A percentile compares a stretch with the other conserved stretches of the same genome.
Evolutionary conservation across 306 rosid genomes (phyloP).

Genomic region (Ormosia semicastrata): DNA sequence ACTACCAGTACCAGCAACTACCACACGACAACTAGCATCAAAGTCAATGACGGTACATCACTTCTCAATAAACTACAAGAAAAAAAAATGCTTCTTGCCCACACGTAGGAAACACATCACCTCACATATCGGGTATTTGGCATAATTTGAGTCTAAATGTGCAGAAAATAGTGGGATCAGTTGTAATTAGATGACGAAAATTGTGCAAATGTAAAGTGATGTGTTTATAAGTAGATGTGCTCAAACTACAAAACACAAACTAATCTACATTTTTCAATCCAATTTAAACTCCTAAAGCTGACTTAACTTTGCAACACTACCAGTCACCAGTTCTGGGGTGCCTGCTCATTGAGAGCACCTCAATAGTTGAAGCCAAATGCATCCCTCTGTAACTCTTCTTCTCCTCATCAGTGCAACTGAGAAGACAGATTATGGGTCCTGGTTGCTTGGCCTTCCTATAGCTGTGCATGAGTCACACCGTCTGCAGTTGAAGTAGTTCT

Average conservation of each 20-base stretch:
- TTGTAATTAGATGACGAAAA: too few relatives aligned
- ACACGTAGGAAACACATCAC: too few relatives aligned
- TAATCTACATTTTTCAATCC: constrained; percentile 7
- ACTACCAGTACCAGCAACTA: too few relatives aligned
- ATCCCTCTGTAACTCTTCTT: constrained; percentile 84
- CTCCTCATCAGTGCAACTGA: constrained; percentile 93
- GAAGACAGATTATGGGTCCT: constrained; percentile 89
- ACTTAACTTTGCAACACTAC: too few relatives aligned
- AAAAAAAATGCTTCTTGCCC: too few relatives aligned
- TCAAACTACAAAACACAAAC: too few relatives aligned
- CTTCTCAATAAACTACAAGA: neutral
- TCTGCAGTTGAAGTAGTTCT: constrained; percentile 97
- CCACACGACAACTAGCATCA: neutral
- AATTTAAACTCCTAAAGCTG: too few relatives aligned
- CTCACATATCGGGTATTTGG: too few relatives aligned
- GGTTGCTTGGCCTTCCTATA: constrained; percentile 79
- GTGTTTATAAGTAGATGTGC: too few relatives aligned
- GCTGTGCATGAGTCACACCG: constrained; percentile 90
- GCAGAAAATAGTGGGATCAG: too few relatives aligned
- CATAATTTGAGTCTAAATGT: too few relatives aligned
- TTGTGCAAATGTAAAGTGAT: too few relatives aligned
- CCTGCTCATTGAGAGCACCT: constrained; percentile 94
- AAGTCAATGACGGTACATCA: neutral
- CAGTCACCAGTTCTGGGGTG: constrained; percentile 99
- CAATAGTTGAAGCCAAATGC: constrained; percentile 94